Base-by-base conservation (phyloP, 352 stramenopile genomes). In the Albugo candida region DNA sequence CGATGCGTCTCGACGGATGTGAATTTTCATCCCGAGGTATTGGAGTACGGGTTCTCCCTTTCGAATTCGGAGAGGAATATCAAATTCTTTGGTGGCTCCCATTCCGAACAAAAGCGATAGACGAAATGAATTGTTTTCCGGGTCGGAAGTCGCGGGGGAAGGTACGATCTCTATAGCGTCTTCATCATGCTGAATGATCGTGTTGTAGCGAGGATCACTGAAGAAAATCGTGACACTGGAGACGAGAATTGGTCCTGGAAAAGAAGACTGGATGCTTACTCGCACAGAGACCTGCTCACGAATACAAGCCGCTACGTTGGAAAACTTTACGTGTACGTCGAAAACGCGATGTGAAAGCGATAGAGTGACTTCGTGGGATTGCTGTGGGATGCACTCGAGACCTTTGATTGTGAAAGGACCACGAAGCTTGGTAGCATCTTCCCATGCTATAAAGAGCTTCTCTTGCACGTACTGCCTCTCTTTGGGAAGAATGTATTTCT, bases 401-500 rank as follows among this genome's bases (percentile, higher is more conserved):
- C 24, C 24, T 31, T 8, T 3, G 8, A 8, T 8, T 31, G 24
- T 8, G 8, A 31, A 31, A 8, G 24, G 24, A 31, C 24, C 24
- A 31, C 24, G 24, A 31, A 31, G 24, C 24, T 31, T 31, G 24
- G 24, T 31, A 31, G 24, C 24, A 8, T 31, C 24, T 31, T 31
- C 24, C 24, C 24, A 31, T 8, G 24, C 24, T 10, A 31, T 31
- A 31, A 31, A 59, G 16, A 65, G 75, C 31, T 59, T 54, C 17
- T 74, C 62, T 47, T 62, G 53, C 8, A 56, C 24, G 24, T 31
- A 31, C 24, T 31, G 24, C 24, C 24, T 31, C 24, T 31, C 50
- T 16, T 58, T 59, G 0, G 47, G 21, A 10, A 70, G 67, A 12
- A 92, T 60, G 55, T 78, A 83, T 36, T 82, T 63, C 34, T 83